Evolutionary conservation across 495 filamentous ascomycete genomes (phyloP), one percentile per base, ranked within the genome.

Genomic region (Chaetomidium leptoderma): DNA sequence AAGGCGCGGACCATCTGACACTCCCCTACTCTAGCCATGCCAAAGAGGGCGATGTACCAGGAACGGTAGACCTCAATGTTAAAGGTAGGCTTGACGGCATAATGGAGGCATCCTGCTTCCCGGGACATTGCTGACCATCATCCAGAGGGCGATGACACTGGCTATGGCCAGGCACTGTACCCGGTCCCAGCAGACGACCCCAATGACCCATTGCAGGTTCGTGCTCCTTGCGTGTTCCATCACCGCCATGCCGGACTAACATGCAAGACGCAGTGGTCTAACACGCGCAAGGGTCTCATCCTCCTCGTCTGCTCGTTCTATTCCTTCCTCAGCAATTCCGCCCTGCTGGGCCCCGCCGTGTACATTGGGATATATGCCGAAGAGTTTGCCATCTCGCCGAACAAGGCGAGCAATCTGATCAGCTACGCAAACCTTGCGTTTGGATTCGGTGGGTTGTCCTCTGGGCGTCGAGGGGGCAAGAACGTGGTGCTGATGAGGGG

Each of bases 401-500:
- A 73, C 6, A 70, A 64, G 19, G 81, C 83, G 0, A 83, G 79
- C 4, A 78, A 81, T 13, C 62, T 86, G 39, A 70, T 86, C 55
- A 82, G 76, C 14, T 86, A 86, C 65, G 77, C 83, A 0, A 86
- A 85, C 62, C 72, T 86, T 33, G 81, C 80, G 8, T 86, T 82
- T 69, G 83, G 83, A 0, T 81, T 85, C 58, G 81, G 83, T 76
- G 53, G 13, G 63, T 58, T 10, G 10, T n/a, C 29, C 13, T n/a
- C n/a, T n/a, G n/a, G n/a, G 16, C 11, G 3, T 21, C 4, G 33
- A 23, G 4, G 10, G 2, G 23, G 3, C 1, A 2, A 11, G n/a
- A 23, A 21, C 19, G 6, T 2, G 39, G 7, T 43, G 13, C 13
- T 43, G 35, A 37, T 13, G 35, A 13, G 13, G 14, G 16, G 19